Evolutionary conservation across 1,284 basidiomycete species (phyloP), one percentile per base, ranked within the genome.

Genomic region (Ceratobasidium sp.): DNA sequence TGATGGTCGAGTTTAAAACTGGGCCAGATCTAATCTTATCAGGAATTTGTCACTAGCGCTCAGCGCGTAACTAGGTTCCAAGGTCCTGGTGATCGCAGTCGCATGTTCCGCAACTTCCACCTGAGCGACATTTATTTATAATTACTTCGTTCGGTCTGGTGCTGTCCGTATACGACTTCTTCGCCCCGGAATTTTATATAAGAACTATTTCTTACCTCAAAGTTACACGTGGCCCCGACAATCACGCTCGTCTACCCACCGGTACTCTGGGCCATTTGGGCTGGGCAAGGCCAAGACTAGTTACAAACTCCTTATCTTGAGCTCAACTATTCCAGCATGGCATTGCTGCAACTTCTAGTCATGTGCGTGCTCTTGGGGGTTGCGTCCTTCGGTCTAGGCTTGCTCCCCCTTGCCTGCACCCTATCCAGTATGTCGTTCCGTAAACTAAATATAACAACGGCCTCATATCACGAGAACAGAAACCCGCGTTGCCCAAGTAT

Each of bases 301-400:
- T 19, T 16, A 6, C 1, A 27, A 41, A 16, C 5, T 13, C 4
- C 14, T 27, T 53, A 53, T 6, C 48, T 51, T 51, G 48, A n/a
- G 5, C 34, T 34, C 34, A 2, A 34, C 34, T 34, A 8, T 34
- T 34, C 13, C 41, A 51, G 11, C 16, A 84, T 84, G 84, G 78
- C 79, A 6, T 63, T 84, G 76, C 53, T 81, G 56, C 80, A 82
- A 58, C 82, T 91, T 48, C 79, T 91, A 29, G 78, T 85, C 51
- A 90, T 93, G 88, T 88, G 90, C 64, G 82, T 84, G 51, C 82
- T 90, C n/a, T 87, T 96, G 77, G 92, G 90, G 64, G 84, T 84
- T n/a, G 86, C 88, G 6, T 92, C 92, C 1, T 92, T 94, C 78
- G 85, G 84, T 24, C 85, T 89, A 53, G 94, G 94, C 37, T 88